Evolutionary conservation across 495 filamentous ascomycete species (phyloP), one percentile per base, ranked within the genome.

Genomic region (Xylaria flabelliformis): DNA sequence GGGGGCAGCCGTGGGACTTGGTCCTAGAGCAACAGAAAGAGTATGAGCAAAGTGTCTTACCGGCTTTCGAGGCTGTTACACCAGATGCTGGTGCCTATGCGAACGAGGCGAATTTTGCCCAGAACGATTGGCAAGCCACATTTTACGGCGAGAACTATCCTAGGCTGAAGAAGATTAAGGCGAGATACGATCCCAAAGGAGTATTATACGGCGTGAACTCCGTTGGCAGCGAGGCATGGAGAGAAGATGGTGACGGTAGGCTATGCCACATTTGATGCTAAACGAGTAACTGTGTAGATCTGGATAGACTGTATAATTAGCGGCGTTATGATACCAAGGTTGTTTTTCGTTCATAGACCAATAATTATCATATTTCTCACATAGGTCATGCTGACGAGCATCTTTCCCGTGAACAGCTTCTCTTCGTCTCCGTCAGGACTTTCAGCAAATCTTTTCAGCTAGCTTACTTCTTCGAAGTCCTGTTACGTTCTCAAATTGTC

Each of bases 71-170:
- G 15, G 80, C 80, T 15, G 70, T 85, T 56, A 83, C 81, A 19
- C 83, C 82, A 15, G 77, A 78, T 46, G 76, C 76, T 62, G 85
- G 85, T 4, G 75, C 81, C 4, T 87, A 87, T 74, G 29, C 84
- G 71, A 88, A 87, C 67, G 83, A 88, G 74, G 85, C 77, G 6
- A 80, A 90, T 76, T 80, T 85, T 61, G 78, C 83, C 44, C 87
- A 90, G 73, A 86, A 87, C 0, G 77, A 89, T 74, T 90, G 85
- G 82, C 85, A 90, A 75, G 79, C 86, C 76, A 79, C 84, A 1
- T 90, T 90, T 78, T 91, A 86, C 66, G 89, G 79, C 41, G 72
- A 64, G 0, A 82, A 83, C 58, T 88, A 86, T 69, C 59, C 62
- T 0, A 76, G 76, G 4, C 76, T 88, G 32, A 78, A 80, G 24